Evolutionary conservation across 1,284 basidiomycete species (phyloP), one percentile per base, ranked within the genome.

Genomic region (Tilletia caries): DNA sequence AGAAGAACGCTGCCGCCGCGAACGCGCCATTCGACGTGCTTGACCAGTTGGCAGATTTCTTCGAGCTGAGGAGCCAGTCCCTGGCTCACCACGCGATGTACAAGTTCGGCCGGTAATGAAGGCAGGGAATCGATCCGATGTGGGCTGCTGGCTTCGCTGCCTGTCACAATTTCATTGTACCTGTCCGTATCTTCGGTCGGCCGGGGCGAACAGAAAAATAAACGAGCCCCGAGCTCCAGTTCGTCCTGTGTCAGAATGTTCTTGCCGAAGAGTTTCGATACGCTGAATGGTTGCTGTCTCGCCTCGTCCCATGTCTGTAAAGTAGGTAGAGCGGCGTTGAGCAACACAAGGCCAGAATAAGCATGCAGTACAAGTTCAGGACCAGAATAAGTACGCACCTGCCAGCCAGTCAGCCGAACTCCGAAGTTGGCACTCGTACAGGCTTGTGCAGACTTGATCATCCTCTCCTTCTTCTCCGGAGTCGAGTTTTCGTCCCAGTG

Each of bases 391-490:
- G 1, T 6, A 82, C 88, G 70, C 70, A 93, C 94, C 86, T 93
- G 91, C 83, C 92, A 96, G 0, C 92, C 95, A 0, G 93, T 96
- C 52, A 96, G 82, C 29, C 93, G 85, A 1, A 97, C 75, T 0
- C 95, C 95, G 0, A 89, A 91, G 80, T 89, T 86, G 0, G 86
- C 83, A 2, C 88, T 90, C 0, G 95, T 97, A 1, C 92, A 91
- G 27, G 86, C 85, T 43, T 84, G 85, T 0, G 93, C 91, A 2
- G 87, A 87, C 79, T 88, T 87, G 68, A 88, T 86, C 93, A 95
- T 95, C 41, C 92, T 87, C 66, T 85, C 87, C 69, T 88, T 86
- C 85, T 98, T 98, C 74, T 92, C 92, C 1, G 87, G 87, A 0
- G 87, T 85, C 1, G 92, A 90, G 25, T 84, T 84, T 68, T 91